Evolutionary conservation across 345 rosid species (phyloP).

Genomic region (Hibiscus syriacus): DNA sequence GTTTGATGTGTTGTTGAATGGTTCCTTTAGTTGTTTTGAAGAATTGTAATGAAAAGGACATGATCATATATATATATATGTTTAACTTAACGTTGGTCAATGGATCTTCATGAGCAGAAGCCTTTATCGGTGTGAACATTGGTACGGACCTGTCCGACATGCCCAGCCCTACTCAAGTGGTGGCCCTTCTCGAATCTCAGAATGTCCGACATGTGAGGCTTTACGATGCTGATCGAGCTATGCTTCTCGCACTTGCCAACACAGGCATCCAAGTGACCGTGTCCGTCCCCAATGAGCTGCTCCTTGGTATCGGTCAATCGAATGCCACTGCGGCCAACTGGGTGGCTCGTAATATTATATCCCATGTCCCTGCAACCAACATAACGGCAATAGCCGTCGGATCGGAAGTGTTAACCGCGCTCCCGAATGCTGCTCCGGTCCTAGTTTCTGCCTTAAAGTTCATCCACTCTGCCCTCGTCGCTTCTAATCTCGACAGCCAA

Average conservation of each 20-base stretch:
- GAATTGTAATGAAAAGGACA: not conserved
- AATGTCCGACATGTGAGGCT: constrained; percentile 73
- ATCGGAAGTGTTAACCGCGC: constrained; percentile 64
- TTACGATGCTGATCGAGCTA: constrained; percentile 70
- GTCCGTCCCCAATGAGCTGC: constrained; percentile 85
- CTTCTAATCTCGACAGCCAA: constrained; percentile 76
- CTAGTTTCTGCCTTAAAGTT: constrained; percentile 77
- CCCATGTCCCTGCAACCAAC: constrained; percentile 87
- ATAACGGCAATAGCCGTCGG: constrained; percentile 88
- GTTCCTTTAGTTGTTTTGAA: not conserved
- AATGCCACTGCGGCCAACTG: constrained; percentile 97
- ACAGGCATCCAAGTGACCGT: constrained; percentile 77
- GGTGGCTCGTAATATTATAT: constrained; percentile 78
- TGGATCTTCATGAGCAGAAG: constrained; percentile 37
- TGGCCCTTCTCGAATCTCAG: constrained; percentile 80
- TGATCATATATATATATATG: too few species aligned
- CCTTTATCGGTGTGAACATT: constrained; percentile 79
- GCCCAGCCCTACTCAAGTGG: constrained; percentile 90
- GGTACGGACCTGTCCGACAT: constrained; percentile 84
- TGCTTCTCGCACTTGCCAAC: constrained; percentile 86
- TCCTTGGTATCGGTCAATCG: constrained; percentile 95
- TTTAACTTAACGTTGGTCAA: too few species aligned
- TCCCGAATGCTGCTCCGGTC: constrained; percentile 74
- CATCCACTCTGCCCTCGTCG: constrained; percentile 82
- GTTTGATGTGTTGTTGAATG: not conserved